Base-by-base conservation (phyloP, 2,329 filamentous ascomycete genomes). In the Fusarium poae region DNA sequence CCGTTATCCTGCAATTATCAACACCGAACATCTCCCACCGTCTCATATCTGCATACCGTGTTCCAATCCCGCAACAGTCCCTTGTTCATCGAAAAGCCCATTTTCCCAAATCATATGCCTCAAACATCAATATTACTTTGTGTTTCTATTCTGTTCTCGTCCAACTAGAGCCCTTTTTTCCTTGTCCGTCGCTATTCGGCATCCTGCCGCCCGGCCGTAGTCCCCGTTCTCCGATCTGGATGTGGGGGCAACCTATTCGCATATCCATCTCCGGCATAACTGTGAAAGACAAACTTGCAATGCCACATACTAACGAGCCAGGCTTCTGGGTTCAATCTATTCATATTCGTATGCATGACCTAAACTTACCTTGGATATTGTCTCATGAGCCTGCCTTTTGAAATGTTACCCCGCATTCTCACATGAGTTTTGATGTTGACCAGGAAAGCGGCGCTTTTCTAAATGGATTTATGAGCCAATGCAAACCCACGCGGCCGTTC, bases 121-220 rank as follows among this genome's bases (percentile, higher is more conserved):
- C 37, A 46, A 40, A 32, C 35, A 23, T 20, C 23, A 29, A 40
- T 15, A 29, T 45, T 51, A 15, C 23, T 39, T 21, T 51, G 48
- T 18, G 29, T 21, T 27, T 29, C 9, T 20, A 39, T 29, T 51
- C 34, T 51, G 13, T 51, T 51, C 23, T 29, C 27, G n/a, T 39
- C 48, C 34, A 29, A n/a, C 16, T 27, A 11, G 32, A 30, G 18
- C 25, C 13, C 16, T 45, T 45, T 34, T 59, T 53, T 56, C 54
- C 48, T 39, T 57, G 50, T 67, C 46, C 63, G 46, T 71, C 72
- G 72, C 72, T 74, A 67, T 73, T 74, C 72, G 72, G 72, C 63
- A 67, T 74, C 67, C 58, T 32, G 48, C 65, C 66, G 52, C 60
- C 63, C 57, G 63, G 57, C 45, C 57, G 50, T 61, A 55, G 57